These are phyloP conservation scores for Coemansia sp. DNA, from an alignment of 192 early-diverging fungal genomes.

Conservation along the genomic window DNA sequence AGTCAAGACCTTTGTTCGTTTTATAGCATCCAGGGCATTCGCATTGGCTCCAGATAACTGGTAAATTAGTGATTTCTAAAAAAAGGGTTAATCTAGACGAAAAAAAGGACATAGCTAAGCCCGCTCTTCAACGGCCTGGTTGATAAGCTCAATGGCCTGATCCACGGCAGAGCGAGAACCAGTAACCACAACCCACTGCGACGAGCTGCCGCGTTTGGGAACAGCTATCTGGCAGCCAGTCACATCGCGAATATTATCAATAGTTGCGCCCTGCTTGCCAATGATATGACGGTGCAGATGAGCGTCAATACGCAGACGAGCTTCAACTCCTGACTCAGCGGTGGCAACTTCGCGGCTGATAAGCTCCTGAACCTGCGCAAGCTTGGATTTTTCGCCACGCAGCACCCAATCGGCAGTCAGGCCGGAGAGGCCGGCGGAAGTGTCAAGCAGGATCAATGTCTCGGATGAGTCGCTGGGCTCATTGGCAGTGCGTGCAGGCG, in stretches of 20 bases:
- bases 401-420: conserved; percentile 54
- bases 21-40: no score
- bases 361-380: conserved; percentile 40
- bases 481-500: conserved; percentile 52
- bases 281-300: conserved; percentile 67
- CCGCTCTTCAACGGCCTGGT: conserved; percentile 39
- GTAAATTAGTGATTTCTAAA: no score
- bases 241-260: conserved; percentile 65
- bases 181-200: conserved; percentile 26
- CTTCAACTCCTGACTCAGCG: conserved; percentile 23
- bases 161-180: conserved; percentile 30
- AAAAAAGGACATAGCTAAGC: conserved; percentile 2
- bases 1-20: no score
- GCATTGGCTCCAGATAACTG: no score
- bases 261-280: conserved; percentile 69
- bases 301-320: conserved; percentile 51
- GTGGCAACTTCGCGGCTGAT: conserved; percentile 18
- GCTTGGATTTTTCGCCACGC: conserved; percentile 55
- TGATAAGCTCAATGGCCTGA: conserved; percentile 34
- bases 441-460: conserved; percentile 28
- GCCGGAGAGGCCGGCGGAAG: conserved; percentile 6
- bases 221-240: conserved; percentile 66
- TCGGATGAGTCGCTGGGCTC: conserved; percentile 21
- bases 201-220: conserved; percentile 43
- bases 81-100: no score